Evolutionary conservation across 2,329 filamentous ascomycete species (phyloP), one percentile per base, ranked within the genome.

Genomic region (Arthrobotrys megalospora): DNA sequence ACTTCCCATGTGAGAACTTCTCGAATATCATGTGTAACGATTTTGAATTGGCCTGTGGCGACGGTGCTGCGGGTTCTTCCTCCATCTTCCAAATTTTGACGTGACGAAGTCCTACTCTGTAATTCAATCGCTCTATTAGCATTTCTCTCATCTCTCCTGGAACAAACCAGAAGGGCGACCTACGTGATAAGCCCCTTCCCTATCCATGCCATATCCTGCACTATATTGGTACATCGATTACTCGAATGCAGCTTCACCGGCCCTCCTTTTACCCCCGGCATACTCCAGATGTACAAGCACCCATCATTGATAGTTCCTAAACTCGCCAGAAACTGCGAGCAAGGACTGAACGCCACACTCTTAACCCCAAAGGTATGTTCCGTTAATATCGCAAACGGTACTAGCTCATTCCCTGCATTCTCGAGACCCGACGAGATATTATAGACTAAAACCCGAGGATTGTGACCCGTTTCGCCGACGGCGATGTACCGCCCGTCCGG

Each of bases 61-160:
- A 79, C 1, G 69, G 91, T 4, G 85, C 85, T 16, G 87, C 85
- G 70, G 82, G 65, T 71, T 82, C 85, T 28, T 95, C 93, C 41
- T 96, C 92, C 10, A 96, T 88, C 81, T 91, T 91, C 96, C 96
- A 99, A 63, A 96, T 89, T 84, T 97, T 98, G 84, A 97, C 90
- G 85, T 97, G 95, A 28, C 96, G 90, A 64, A 96, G 92, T 12
- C 96, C 96, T 24, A 96, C 89, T 21, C 84, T 85, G 53, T 71
- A 53, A 64, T 43, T 16, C 82, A 75, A 16, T 45, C 64, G 8
- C 53, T 68, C 52, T 34, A 16, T 65, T 36, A 52, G 47, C 34
- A 32, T 55, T 55, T 16, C 19, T 16, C 4, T 7, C 10, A 28
- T 32, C 47, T 10, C 7, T 41, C 2, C 12, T 55, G 28, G 16